Percentiles rank a stretch among this genome's conserved stretches.
phyloP scores from a whole-genome alignment of 2,329 filamentous ascomycete species.

The Phyllosticta citrichinensis region DNA sequence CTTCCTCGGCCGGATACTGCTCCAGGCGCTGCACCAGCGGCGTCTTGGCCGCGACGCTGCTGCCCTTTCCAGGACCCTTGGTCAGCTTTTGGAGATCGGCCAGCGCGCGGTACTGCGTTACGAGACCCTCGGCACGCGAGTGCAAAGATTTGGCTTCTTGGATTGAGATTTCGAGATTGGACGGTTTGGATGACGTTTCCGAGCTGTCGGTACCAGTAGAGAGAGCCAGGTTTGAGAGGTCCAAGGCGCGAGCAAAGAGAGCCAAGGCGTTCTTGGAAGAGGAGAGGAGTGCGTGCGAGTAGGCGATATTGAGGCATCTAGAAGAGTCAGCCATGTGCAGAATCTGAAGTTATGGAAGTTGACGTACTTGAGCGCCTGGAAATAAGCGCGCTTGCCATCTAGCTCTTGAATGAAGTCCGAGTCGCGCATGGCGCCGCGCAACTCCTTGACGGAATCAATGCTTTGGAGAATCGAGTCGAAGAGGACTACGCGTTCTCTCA shows the following conservation, averaged over 20 bases:
- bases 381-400: conserved; percentile 71
- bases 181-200: conserved; percentile 33
- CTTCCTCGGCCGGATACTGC: conserved; percentile 60
- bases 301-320: conserved; percentile 73
- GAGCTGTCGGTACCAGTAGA: conserved; percentile 26
- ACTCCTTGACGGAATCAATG: conserved; percentile 77
- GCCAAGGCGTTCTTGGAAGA: conserved; percentile 74
- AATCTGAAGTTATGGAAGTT: background rate
- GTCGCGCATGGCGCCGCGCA: conserved; percentile 84
- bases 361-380: conserved; percentile 72
- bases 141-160: conserved; percentile 50
- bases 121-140: conserved; percentile 55
- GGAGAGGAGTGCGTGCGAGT: conserved; percentile 67
- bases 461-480: conserved; percentile 90
- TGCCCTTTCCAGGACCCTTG: background rate
- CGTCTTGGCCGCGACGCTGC: conserved; percentile 25
- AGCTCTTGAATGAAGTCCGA: conserved; percentile 64
- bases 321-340: background rate
- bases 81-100: conserved; percentile 58
- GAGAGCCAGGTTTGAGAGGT: conserved; percentile 47
- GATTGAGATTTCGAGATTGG: conserved; percentile 57
- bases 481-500: conserved; percentile 78
- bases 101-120: conserved; percentile 73
- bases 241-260: conserved; percentile 62
- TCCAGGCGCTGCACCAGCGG: conserved; percentile 67